Evolutionary conservation across 1,139 yeast species (phyloP), one percentile per base, ranked within the genome.

Genomic region (Chernovozyma aurita): DNA sequence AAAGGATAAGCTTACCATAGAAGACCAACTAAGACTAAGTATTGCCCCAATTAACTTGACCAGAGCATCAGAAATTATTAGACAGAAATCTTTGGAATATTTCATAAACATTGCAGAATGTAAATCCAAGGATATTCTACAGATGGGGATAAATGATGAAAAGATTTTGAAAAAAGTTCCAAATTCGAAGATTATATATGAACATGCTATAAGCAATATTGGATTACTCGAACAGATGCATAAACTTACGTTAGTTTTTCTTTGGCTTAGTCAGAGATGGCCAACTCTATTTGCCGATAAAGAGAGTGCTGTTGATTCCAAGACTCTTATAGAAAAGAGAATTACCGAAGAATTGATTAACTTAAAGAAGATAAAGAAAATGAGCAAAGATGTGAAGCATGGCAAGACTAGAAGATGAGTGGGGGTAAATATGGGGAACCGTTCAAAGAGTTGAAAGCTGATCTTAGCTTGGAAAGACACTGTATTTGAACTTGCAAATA

Each of bases 231-330:
- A 90, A 53, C 73, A 72, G 16, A 63, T 84, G 44, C 95, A 92
- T 61, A 76, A 78, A 45, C 63, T 78, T 33, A 70, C 86, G 18
- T 71, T 82, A 45, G 62, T 86, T 12, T 90, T 78, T 53, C 63
- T 87, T 55, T 92, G 98, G 98, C 67, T 92, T 44, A 73, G 86
- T 42, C 92, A 86, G 53, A 62, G 97, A 51, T 90, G 85, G 67
- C 95, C 97, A 0, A 78, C 82, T 27, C 70, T 80, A 36, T 85
- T 88, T 49, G 74, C 84, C 9, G 96, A 87, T 53, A 68, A 78
- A 21, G 85, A 82, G 41, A 77, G 88, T 35, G 95, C 95, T 0
- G 59, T 60, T 29, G 85, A 84, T 40, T 59, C 86, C 48, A 83
- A 84, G 52, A 63, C 74, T 20, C 57, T 81, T 46, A 73, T 82